These are phyloP conservation scores for Candolleomyces efflorescens DNA, from an alignment of 768 basidiomycete species.

Conservation along the genomic window DNA sequence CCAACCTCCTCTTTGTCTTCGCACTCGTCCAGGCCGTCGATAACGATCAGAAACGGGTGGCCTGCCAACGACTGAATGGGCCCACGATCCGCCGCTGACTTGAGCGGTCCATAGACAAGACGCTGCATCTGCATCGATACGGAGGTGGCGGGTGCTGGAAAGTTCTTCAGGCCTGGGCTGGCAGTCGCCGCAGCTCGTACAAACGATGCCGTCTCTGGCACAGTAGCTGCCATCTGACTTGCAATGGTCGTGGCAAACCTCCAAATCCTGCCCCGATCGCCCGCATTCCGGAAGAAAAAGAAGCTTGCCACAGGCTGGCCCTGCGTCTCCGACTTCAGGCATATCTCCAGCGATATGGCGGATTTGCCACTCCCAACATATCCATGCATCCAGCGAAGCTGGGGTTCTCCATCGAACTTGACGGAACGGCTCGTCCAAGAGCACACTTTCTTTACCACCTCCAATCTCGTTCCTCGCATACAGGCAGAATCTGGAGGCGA, in stretches of 20 bases:
- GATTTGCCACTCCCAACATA: constrained; percentile 19
- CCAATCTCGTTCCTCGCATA: background rate
- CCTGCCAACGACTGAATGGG: too few species aligned
- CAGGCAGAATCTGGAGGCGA: background rate
- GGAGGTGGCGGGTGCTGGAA: background rate
- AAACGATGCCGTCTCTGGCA: background rate
- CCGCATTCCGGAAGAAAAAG: constrained; percentile 10
- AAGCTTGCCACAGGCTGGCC: constrained; percentile 9
- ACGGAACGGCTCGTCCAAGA: background rate
- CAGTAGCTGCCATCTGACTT: background rate
- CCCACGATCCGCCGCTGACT: background rate
- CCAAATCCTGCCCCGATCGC: background rate
- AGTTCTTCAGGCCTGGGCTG: background rate
- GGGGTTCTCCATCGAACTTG: background rate
- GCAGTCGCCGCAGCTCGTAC: background rate
- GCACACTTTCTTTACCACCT: background rate
- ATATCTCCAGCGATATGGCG: constrained; percentile 12
- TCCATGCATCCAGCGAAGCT: constrained; percentile 15
- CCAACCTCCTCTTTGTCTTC: background rate
- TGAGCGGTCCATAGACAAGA: too few species aligned
- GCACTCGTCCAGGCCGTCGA: background rate
- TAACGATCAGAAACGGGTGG: background rate
- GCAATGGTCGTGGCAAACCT: constrained; percentile 11
- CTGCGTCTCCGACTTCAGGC: background rate
- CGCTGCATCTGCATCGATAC: background rate